Evolutionary conservation across 106 monocot species (phyloP).

Genomic region (Apostasia shenzhenica): DNA sequence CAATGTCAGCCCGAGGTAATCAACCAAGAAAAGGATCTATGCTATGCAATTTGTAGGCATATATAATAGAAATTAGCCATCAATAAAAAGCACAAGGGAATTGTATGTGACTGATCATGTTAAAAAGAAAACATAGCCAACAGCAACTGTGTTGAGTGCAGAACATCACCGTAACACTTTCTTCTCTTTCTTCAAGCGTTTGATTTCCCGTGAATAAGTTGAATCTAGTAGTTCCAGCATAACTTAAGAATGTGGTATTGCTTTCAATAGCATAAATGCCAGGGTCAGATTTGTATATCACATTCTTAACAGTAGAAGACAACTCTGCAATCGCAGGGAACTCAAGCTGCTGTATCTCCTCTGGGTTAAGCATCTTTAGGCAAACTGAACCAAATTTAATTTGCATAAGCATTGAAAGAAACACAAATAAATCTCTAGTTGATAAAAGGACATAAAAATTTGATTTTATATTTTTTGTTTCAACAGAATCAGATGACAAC

Average conservation of each 20-base stretch:
- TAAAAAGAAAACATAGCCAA: too few relatives aligned
- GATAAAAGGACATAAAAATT: background rate
- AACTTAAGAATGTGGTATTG: slow-evolving; percentile 18
- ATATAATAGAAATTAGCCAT: too few relatives aligned
- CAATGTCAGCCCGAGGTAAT: too few relatives aligned
- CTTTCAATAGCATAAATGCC: slow-evolving; percentile 7
- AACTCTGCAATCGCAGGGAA: slow-evolving; percentile 35
- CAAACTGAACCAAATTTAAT: slow-evolving; percentile 45
- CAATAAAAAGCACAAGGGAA: too few relatives aligned
- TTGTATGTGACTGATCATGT: too few relatives aligned
- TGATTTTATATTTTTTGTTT: too few relatives aligned
- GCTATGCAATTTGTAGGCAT: too few relatives aligned
- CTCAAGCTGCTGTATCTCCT: slow-evolving; percentile 54
- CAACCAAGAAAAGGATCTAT: too few relatives aligned
- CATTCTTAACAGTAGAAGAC: slow-evolving; percentile 40
- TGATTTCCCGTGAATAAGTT: slow-evolving; percentile 85
- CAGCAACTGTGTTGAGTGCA: background rate
- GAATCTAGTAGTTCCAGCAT: slow-evolving; percentile 42
- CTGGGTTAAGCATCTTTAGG: slow-evolving; percentile 56
- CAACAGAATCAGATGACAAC: too few relatives aligned
- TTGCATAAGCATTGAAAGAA: background rate
- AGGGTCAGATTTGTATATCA: slow-evolving; percentile 58
- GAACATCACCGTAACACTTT: slow-evolving; percentile 73
- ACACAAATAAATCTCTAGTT: background rate
- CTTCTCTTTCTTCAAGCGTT: slow-evolving; percentile 74